A percentile compares a stretch with the other conserved stretches of the same genome.
phyloP scores from a whole-genome alignment of 169 alveolate genomes.

The Plasmodium falciparum region DNA sequence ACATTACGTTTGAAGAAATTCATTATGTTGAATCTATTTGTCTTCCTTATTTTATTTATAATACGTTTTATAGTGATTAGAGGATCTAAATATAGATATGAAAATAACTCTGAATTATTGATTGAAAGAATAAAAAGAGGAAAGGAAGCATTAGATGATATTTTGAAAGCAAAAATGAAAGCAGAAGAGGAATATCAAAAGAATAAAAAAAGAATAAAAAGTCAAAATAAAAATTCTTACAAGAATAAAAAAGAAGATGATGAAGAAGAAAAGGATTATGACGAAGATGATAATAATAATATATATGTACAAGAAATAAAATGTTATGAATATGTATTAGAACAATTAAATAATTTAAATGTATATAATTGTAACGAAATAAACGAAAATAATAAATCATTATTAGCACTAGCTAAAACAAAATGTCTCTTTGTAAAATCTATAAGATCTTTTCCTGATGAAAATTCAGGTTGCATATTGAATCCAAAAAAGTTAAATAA shows the following conservation, averaged over 20 bases:
- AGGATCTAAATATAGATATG: constrained; percentile 67
- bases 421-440: constrained; percentile 86
- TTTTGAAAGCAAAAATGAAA: constrained; percentile 61
- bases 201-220: constrained; percentile 8
- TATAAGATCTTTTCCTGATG: constrained; percentile 82
- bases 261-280: not conserved
- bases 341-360: constrained; percentile 82
- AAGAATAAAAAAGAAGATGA: constrained; percentile 2
- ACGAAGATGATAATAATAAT: constrained; percentile 9
- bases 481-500: constrained; percentile 77
- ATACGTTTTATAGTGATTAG: constrained; percentile 24
- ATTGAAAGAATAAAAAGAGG: constrained; percentile 72
- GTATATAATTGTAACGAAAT: constrained; percentile 82
- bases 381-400: constrained; percentile 85
- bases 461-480: constrained; percentile 83
- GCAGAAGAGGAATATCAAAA: constrained; percentile 67
- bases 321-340: constrained; percentile 84
- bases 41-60: constrained; percentile 10
- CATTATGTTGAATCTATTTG: too few relatives aligned
- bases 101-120: constrained; percentile 35
- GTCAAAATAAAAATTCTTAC: not conserved
- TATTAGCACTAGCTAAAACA: constrained; percentile 87
- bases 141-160: constrained; percentile 61
- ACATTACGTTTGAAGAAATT: not conserved
- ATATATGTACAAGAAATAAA: constrained; percentile 79